Conservation (phyloP, 1,139 yeast species). For the Pichia kudriavzevii region DNA sequence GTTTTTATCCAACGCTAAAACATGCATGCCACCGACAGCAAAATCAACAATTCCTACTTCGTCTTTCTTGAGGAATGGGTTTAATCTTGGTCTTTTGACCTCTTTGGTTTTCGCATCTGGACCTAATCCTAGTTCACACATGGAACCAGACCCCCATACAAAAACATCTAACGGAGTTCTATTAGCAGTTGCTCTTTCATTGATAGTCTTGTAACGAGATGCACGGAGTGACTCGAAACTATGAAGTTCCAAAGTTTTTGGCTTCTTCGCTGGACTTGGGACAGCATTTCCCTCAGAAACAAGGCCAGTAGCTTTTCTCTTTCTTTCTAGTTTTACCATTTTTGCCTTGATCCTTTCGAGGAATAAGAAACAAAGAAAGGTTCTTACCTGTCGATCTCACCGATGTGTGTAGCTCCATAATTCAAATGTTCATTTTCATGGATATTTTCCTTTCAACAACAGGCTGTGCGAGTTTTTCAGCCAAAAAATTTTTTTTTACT, state of each 20-base stretch:
- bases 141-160: slow-evolving; percentile 94
- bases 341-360: not conserved
- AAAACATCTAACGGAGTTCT: slow-evolving; percentile 60
- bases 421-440: slow-evolving; percentile 1
- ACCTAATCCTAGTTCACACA: slow-evolving; percentile 95
- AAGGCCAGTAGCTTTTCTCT: slow-evolving; percentile 14
- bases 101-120: slow-evolving; percentile 83
- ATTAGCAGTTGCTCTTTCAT: slow-evolving; percentile 33
- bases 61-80: slow-evolving; percentile 61
- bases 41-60: slow-evolving; percentile 67
- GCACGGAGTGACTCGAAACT: slow-evolving; percentile 41
- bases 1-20: slow-evolving; percentile 66
- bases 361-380: too few relatives aligned
- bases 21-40: slow-evolving; percentile 95
- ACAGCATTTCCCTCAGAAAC: slow-evolving; percentile 17
- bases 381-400: too few relatives aligned
- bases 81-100: slow-evolving; percentile 90
- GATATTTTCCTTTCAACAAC: too few relatives aligned
- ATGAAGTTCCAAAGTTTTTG: slow-evolving; percentile 29
- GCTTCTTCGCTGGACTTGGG: slow-evolving; percentile 22
- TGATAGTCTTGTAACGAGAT: slow-evolving; percentile 41
- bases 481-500: not conserved
- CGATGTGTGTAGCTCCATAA: too few relatives aligned
- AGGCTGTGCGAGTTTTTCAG: not conserved
- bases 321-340: slow-evolving; percentile 14